These are phyloP conservation scores for Penicillium alfredii DNA, from an alignment of 495 filamentous ascomycete species.

Conservation along the genomic window DNA sequence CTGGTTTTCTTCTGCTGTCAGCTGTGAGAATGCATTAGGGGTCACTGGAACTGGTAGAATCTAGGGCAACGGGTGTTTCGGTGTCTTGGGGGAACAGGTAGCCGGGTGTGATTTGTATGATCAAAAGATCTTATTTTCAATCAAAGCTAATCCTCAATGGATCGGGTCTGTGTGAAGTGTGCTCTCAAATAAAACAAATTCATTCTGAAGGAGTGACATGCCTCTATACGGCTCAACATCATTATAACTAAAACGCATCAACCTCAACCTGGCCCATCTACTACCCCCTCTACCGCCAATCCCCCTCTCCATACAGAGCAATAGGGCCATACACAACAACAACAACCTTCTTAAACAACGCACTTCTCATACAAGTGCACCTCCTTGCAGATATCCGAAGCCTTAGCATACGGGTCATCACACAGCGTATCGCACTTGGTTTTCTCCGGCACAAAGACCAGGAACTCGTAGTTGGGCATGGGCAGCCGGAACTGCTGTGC, in stretches of 20 bases:
- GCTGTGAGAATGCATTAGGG: constrained; percentile 19
- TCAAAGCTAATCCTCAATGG: too few species aligned
- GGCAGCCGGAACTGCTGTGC: constrained; percentile 34
- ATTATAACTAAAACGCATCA: too few species aligned
- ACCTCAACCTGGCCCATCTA: too few species aligned
- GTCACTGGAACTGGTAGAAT: constrained; percentile 16
- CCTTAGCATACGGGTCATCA: constrained; percentile 27
- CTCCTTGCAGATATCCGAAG: constrained; percentile 33
- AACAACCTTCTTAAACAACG: constrained; percentile 15
- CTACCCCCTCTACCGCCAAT: neutral
- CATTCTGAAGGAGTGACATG: constrained; percentile 1
- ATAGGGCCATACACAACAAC: too few species aligned
- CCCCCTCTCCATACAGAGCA: too few species aligned
- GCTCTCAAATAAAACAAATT: neutral
- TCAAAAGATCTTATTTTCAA: constrained; percentile 18
- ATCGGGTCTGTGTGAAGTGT: too few species aligned
- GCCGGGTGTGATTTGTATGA: constrained; percentile 11
- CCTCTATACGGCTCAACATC: too few species aligned
- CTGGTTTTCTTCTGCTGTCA: constrained; percentile 11
- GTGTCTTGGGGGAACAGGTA: constrained; percentile 14
- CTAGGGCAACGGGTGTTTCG: constrained; percentile 22
- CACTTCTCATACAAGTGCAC: constrained; percentile 29
- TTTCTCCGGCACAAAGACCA: constrained; percentile 38
- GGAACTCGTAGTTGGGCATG: constrained; percentile 37
- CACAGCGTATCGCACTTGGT: constrained; percentile 37